Evolutionary conservation across 192 early-diverging fungal genomes (phyloP).

Genomic region (Umbelopsis ramanniana): DNA sequence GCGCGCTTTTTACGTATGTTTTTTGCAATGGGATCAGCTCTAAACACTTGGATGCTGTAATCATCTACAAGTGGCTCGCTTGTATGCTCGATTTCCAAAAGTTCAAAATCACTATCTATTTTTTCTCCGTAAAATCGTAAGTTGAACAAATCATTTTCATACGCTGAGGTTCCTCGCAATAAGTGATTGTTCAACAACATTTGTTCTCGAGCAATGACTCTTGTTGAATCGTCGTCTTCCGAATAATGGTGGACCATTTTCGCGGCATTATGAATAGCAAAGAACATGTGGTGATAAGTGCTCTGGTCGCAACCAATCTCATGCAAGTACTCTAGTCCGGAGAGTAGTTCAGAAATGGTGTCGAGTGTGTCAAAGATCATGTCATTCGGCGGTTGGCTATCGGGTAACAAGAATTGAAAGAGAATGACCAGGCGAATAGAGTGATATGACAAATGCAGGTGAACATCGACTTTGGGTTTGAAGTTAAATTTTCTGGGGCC

Average conservation of each 20-base stretch:
- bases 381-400: not conserved
- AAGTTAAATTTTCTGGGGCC: not conserved
- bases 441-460: slow-evolving; percentile 37
- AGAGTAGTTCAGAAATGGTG: slow-evolving; percentile 29
- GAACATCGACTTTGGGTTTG: slow-evolving; percentile 19
- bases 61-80: not conserved
- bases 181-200: slow-evolving; percentile 30
- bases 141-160: slow-evolving; percentile 34
- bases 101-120: slow-evolving; percentile 25
- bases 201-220: slow-evolving; percentile 30
- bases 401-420: slow-evolving; percentile 36
- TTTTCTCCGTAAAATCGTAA: slow-evolving; percentile 35
- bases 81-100: not conserved
- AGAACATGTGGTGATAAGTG: slow-evolving; percentile 44
- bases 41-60: not conserved
- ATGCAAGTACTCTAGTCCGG: slow-evolving; percentile 24
- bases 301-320: slow-evolving; percentile 36
- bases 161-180: slow-evolving; percentile 29
- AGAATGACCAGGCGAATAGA: slow-evolving; percentile 38
- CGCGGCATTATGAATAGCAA: slow-evolving; percentile 39
- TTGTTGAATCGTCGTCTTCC: not conserved
- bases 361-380: slow-evolving; percentile 30
- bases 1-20: not conserved
- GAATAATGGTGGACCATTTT: slow-evolving; percentile 30
- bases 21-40: not conserved